A percentile compares a stretch with the other conserved stretches of the same genome.
phyloP scores from a whole-genome alignment of 352 stramenopile species.

The Globisporangium lucens region DNA sequence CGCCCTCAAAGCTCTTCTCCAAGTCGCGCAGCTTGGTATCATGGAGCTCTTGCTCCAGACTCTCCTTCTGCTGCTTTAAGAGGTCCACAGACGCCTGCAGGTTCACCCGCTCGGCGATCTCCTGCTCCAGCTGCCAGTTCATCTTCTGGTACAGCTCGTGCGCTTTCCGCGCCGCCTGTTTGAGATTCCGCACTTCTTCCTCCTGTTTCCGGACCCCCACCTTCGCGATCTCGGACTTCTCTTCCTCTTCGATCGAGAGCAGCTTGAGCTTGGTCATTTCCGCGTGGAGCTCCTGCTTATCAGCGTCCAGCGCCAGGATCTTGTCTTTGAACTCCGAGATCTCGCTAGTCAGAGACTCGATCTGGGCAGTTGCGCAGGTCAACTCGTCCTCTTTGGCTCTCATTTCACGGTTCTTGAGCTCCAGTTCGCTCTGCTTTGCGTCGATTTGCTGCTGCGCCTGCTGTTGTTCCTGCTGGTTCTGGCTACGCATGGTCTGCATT shows the following conservation, averaged over 20 bases:
- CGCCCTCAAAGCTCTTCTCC: constrained; percentile 34
- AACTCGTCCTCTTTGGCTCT: constrained; percentile 32
- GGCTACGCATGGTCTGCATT: constrained; percentile 17
- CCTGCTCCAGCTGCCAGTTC: constrained; percentile 53
- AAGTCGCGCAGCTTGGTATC: constrained; percentile 41
- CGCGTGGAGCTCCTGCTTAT: constrained; percentile 31
- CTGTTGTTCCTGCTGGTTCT: constrained; percentile 3
- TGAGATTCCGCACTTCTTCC: constrained; percentile 57
- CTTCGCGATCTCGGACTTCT: constrained; percentile 41
- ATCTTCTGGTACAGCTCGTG: constrained; percentile 60
- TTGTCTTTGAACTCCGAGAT: constrained; percentile 16
- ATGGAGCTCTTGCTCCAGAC: constrained; percentile 34
- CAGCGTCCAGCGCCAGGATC: constrained; percentile 25
- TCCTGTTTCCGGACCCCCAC: constrained; percentile 36
- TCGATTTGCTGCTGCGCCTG: constrained; percentile 1
- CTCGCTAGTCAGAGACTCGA: constrained; percentile 27
- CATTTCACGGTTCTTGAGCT: constrained; percentile 26
- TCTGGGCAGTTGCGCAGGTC: constrained; percentile 21
- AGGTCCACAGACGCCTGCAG: constrained; percentile 39
- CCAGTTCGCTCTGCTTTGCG: constrained; percentile 6
- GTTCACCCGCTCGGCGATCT: constrained; percentile 41
- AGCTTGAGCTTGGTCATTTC: constrained; percentile 35
- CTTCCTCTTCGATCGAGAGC: constrained; percentile 43
- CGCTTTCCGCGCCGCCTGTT: constrained; percentile 49
- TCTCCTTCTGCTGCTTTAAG: constrained; percentile 37